Base-by-base conservation (phyloP, 2,329 filamentous ascomycete species). In the Talaromyces amestolkiae region DNA sequence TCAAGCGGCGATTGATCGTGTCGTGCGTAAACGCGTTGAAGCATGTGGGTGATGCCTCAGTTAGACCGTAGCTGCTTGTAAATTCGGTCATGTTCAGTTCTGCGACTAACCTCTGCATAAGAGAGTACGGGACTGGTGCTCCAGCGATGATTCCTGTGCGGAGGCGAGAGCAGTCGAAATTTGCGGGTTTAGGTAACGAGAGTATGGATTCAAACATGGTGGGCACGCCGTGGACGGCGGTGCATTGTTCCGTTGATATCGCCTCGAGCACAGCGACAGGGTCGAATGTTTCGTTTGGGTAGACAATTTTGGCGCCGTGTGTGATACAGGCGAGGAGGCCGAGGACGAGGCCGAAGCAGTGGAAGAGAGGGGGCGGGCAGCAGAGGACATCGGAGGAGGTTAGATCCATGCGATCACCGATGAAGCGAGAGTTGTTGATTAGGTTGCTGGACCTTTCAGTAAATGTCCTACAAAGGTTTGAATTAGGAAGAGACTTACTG, bases 291-390 rank as follows among this genome's bases (percentile, higher is more conserved):
- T 92, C 89, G 68, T 86, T 85, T 0, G 91, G 91, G 72, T 92
- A 92, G 10, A 94, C 87, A 60, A 93, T 88, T 75, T 89, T 91
- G 45, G 86, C 86, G 56, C 91, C 91, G 74, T 93, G 90, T 0
- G 89, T 92, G 61, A 93, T 78, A 51, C 87, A 83, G 1, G 90
- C 88, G 64, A 93, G 84, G 53, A 93, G 82, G 9, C 91, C 91
- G 3, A 93, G 85, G 0, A 93, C 90, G 8, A 94, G 85, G 1
- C 91, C 91, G 73, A 94, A 94, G 80, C 91, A 94, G 80, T 95
- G 92, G 81, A 95, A 95, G 3, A 95, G 83, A 0, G 92, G 91
- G 0, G 91, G 91, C 3, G 91, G 91, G 75, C 91, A 95, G 80
- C 91, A 94, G 11, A 95, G 82, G 8, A 89, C 81, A 72, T 93